Evolutionary conservation across 2,329 filamentous ascomycete species (phyloP).

Genomic region (Proliferodiscus dingleyae): DNA sequence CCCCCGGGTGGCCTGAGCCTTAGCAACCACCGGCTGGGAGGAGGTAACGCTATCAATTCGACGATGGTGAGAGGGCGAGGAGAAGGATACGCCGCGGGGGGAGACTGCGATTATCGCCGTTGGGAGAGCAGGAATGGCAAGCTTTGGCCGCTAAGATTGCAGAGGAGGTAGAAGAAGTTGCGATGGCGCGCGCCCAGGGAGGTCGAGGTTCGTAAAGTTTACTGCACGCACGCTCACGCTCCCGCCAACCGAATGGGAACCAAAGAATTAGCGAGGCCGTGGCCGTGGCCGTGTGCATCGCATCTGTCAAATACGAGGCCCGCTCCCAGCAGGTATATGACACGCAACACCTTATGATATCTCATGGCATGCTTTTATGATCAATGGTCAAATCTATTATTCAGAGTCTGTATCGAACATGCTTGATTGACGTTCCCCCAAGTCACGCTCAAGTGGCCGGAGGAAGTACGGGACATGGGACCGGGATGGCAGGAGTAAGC

Average conservation of each 20-base stretch:
- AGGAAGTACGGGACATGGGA: no score
- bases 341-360: not conserved
- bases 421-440: no score
- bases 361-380: no score
- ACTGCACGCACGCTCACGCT: no score
- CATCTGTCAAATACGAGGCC: no score
- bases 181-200: constrained; percentile 9
- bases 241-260: no score
- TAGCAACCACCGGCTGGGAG: constrained; percentile 34
- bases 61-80: constrained; percentile 8
- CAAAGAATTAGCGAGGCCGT: not conserved
- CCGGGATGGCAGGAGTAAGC: no score
- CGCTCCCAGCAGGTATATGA: constrained; percentile 1
- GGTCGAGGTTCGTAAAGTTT: not conserved
- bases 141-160: constrained; percentile 14
- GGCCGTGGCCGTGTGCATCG: no score
- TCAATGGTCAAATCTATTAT: no score
- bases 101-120: constrained; percentile 5
- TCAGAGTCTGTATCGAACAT: no score
- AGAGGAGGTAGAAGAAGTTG: constrained; percentile 18
- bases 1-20: constrained; percentile 36
- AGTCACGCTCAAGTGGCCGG: no score
- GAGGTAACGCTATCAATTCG: constrained; percentile 26
- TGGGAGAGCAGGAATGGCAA: constrained; percentile 14
- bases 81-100: constrained; percentile 12